These are phyloP conservation scores for Mucor mucedo DNA, from an alignment of 371 early-diverging fungal genomes.

Conservation along the genomic window DNA sequence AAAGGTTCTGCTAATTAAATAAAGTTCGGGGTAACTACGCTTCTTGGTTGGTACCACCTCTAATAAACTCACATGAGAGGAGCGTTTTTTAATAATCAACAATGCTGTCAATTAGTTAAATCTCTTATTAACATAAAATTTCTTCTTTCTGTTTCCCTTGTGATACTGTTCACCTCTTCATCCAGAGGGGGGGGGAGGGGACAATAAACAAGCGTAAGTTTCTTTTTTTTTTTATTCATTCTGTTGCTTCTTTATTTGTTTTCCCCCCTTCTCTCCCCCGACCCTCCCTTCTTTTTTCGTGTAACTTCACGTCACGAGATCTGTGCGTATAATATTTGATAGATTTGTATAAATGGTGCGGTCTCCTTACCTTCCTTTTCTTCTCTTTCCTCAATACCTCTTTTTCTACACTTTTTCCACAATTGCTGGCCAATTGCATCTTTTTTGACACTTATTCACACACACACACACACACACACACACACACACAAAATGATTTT, in stretches of 20 bases:
- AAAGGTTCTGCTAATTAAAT: neutral
- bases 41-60: too few relatives aligned
- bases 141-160: too few relatives aligned
- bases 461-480: neutral
- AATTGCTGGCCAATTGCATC: constrained; percentile 31
- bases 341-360: neutral
- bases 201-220: too few relatives aligned
- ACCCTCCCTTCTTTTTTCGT: neutral
- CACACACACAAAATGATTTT: neutral
- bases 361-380: neutral
- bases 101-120: neutral
- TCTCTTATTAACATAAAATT: neutral
- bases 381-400: neutral
- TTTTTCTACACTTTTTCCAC: constrained; percentile 5
- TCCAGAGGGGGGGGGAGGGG: too few relatives aligned
- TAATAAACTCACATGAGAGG: too few relatives aligned
- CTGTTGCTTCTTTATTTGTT: neutral
- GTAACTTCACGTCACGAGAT: constrained; percentile 23
- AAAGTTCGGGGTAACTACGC: neutral
- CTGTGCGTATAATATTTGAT: constrained; percentile 22
- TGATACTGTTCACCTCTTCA: too few relatives aligned
- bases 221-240: neutral
- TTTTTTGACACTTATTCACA: neutral
- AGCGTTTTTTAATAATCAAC: neutral
- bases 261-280: neutral